These are phyloP conservation scores for Venturia effusa DNA, from an alignment of 2,329 filamentous ascomycete species.

Conservation along the genomic window DNA sequence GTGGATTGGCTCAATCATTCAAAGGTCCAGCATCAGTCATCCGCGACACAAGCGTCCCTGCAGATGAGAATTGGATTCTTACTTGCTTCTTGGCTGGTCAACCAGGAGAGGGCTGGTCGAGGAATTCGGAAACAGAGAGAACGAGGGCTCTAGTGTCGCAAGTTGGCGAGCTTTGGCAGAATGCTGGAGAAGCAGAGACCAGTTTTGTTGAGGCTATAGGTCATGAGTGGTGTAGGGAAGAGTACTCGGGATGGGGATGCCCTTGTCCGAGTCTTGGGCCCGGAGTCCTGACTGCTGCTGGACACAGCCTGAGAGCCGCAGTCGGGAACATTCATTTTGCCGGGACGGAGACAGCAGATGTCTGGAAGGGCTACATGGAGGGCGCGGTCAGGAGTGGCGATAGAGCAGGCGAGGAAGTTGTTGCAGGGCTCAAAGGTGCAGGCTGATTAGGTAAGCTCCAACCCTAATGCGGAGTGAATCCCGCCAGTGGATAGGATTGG, in stretches of 20 bases:
- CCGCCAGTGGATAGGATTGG: too few relatives aligned
- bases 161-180: background rate
- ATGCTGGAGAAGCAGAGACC: background rate
- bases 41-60: conserved; percentile 32
- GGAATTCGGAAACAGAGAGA: background rate
- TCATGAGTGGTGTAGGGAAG: conserved; percentile 3
- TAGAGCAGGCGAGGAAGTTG: conserved; percentile 8
- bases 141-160: background rate
- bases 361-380: conserved; percentile 12
- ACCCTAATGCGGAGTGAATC: too few relatives aligned
- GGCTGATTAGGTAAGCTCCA: too few relatives aligned
- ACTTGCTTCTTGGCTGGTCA: conserved; percentile 33
- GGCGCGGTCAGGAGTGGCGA: conserved; percentile 9
- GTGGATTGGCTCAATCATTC: conserved; percentile 36
- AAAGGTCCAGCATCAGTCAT: conserved; percentile 35
- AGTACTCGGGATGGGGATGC: background rate
- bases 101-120: conserved; percentile 26
- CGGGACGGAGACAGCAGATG: conserved; percentile 7
- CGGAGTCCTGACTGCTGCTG: background rate
- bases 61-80: conserved; percentile 21
- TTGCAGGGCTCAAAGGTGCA: background rate
- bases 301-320: background rate
- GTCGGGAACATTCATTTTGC: conserved; percentile 9
- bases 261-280: background rate
- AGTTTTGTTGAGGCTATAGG: background rate